phyloP scores from a whole-genome alignment of 345 rosid species.

The Populus euphratica region DNA sequence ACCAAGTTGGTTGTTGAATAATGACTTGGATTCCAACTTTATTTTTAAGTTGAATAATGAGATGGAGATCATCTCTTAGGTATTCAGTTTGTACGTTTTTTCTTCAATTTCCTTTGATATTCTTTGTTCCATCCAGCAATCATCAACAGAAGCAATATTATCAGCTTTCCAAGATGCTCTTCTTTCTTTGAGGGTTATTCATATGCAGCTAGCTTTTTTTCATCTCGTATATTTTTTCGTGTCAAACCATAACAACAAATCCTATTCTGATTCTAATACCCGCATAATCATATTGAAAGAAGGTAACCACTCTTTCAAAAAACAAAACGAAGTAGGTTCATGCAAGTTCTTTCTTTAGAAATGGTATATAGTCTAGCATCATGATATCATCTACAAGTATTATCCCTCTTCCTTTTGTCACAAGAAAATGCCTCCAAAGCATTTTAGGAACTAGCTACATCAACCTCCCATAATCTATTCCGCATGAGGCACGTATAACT shows the following conservation, averaged over 20 bases:
- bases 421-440: constrained; percentile 18
- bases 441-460: constrained; percentile 10
- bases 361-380: neutral
- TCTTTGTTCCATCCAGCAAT: constrained; percentile 6
- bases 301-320: neutral
- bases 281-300: neutral
- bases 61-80: constrained; percentile 36
- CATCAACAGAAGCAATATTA: neutral
- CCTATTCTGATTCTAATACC: neutral
- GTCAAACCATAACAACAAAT: neutral
- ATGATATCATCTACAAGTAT: neutral
- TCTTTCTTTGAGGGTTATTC: neutral
- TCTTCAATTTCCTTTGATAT: constrained; percentile 6
- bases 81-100: neutral
- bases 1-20: constrained; percentile 39
- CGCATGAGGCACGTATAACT: constrained; percentile 14
- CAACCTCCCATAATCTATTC: constrained; percentile 17
- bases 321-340: neutral
- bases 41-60: constrained; percentile 41
- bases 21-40: constrained; percentile 74
- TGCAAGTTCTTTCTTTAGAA: neutral
- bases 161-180: constrained; percentile 7
- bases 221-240: neutral
- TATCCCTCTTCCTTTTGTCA: constrained; percentile 1
- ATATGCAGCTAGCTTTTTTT: neutral